These are phyloP conservation scores for Coemansia sp. DNA, from an alignment of 192 early-diverging fungal species.

Conservation along the genomic window DNA sequence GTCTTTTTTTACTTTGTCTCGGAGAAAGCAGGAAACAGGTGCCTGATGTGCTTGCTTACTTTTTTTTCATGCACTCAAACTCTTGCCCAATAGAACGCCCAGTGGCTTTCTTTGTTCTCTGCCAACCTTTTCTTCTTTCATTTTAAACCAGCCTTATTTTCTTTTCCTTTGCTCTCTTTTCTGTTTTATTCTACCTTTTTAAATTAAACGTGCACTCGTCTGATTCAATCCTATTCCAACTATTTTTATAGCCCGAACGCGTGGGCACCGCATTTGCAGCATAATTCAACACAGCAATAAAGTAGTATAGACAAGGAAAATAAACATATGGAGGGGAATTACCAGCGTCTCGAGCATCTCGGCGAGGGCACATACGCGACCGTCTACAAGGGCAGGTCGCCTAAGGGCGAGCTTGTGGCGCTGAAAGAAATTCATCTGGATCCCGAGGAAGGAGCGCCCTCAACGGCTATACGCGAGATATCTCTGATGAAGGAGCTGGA, in stretches of 20 bases:
- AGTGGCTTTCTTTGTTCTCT: too few relatives aligned
- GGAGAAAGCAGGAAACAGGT: too few relatives aligned
- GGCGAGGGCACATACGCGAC: slow-evolving; percentile 97
- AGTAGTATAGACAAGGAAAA: background rate
- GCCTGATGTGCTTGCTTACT: background rate
- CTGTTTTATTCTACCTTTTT: slow-evolving; percentile 7
- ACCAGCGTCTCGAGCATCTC: slow-evolving; percentile 85
- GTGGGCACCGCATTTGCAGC: background rate
- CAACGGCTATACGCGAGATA: slow-evolving; percentile 97
- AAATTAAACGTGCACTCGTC: background rate
- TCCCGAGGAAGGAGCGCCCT: slow-evolving; percentile 90
- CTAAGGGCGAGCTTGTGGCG: slow-evolving; percentile 84
- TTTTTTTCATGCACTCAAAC: too few relatives aligned
- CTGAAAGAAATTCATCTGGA: slow-evolving; percentile 94
- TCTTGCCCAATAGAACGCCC: too few relatives aligned
- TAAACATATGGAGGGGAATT: slow-evolving; percentile 48
- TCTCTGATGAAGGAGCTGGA: slow-evolving; percentile 96
- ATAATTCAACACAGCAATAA: background rate
- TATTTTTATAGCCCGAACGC: background rate
- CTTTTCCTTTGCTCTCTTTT: background rate
- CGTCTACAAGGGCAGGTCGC: slow-evolving; percentile 81
- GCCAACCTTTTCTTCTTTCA: slow-evolving; percentile 15
- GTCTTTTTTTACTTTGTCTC: background rate
- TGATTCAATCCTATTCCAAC: background rate
- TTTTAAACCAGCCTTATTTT: background rate